phyloP scores from a whole-genome alignment of 768 basidiomycete species.

The Jaapia argillacea region DNA sequence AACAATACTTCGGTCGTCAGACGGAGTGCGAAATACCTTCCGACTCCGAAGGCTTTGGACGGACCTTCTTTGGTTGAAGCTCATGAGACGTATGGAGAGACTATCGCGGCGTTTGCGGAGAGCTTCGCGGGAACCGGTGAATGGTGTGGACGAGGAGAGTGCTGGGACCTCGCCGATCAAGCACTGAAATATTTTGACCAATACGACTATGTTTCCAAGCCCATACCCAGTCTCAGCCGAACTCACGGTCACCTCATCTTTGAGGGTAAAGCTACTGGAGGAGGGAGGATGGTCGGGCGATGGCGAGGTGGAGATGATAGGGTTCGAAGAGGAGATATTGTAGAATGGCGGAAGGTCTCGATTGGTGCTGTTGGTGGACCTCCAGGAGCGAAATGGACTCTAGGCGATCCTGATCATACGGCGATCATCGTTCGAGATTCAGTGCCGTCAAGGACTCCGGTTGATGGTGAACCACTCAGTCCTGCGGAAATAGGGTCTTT shows the following conservation, averaged over 20 bases:
- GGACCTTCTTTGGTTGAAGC: conserved; percentile 28
- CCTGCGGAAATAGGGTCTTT: conserved; percentile 32
- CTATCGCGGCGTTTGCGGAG: conserved; percentile 37
- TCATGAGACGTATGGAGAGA: conserved; percentile 38
- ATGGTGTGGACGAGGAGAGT: too few relatives aligned
- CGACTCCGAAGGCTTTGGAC: conserved; percentile 25
- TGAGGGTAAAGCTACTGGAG: conserved; percentile 25
- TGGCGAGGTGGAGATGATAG: conserved; percentile 45
- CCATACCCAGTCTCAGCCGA: conserved; percentile 35
- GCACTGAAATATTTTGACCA: conserved; percentile 32
- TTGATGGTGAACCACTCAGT: conserved; percentile 21
- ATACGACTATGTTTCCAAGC: conserved; percentile 32
- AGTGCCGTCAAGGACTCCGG: conserved; percentile 17
- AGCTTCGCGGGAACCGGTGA: conserved; percentile 30
- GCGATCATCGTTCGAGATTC: conserved; percentile 36
- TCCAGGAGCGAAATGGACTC: too few relatives aligned
- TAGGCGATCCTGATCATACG: too few relatives aligned
- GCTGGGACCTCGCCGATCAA: conserved; percentile 44
- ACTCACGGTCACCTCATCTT: conserved; percentile 49
- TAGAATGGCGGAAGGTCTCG: conserved; percentile 37
- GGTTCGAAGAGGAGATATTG: conserved; percentile 43
- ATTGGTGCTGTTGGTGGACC: conserved; percentile 19
- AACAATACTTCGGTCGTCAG: conserved; percentile 16
- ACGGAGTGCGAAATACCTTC: conserved; percentile 29
- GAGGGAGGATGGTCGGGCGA: conserved; percentile 27